Conservation (phyloP, 2,329 filamentous ascomycete genomes). For the Penicillium expansum region DNA sequence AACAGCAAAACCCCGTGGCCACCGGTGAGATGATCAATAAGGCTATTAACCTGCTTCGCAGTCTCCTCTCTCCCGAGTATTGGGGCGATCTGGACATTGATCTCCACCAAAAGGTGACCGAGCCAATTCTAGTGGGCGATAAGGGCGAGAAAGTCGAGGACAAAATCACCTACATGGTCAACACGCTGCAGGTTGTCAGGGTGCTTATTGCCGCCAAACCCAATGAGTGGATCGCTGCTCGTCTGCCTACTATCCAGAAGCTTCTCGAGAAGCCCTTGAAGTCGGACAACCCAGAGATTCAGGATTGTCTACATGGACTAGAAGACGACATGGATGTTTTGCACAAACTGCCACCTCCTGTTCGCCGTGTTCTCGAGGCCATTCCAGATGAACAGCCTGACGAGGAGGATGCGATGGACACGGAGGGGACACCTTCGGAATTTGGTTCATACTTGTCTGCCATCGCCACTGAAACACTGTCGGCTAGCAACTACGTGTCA, state of each 20-base stretch:
- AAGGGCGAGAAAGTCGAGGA: conserved; percentile 80
- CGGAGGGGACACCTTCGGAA: conserved; percentile 73
- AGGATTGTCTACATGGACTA: conserved; percentile 80
- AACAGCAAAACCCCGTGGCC: conserved; percentile 51
- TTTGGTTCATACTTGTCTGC: conserved; percentile 80
- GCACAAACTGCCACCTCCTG: conserved; percentile 68
- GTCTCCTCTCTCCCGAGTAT: conserved; percentile 79
- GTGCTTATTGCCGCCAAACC: conserved; percentile 84
- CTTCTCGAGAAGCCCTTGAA: conserved; percentile 85
- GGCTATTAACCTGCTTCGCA: conserved; percentile 75
- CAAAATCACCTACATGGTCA: conserved; percentile 83
- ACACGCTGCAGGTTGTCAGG: conserved; percentile 87
- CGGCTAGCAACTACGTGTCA: conserved; percentile 75
- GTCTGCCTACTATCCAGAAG: conserved; percentile 75
- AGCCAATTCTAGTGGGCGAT: conserved; percentile 78
- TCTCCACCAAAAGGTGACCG: conserved; percentile 84
- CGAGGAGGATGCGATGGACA: conserved; percentile 79
- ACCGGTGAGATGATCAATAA: conserved; percentile 81
- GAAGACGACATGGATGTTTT: conserved; percentile 69
- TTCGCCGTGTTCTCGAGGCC: conserved; percentile 82
- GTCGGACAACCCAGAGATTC: conserved; percentile 85
- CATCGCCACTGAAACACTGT: conserved; percentile 84
- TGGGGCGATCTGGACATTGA: conserved; percentile 94
- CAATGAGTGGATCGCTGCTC: conserved; percentile 84
- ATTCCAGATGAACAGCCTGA: conserved; percentile 78